phyloP scores from a whole-genome alignment of 257 asterid genomes.

The Fraxinus cuspidata region DNA sequence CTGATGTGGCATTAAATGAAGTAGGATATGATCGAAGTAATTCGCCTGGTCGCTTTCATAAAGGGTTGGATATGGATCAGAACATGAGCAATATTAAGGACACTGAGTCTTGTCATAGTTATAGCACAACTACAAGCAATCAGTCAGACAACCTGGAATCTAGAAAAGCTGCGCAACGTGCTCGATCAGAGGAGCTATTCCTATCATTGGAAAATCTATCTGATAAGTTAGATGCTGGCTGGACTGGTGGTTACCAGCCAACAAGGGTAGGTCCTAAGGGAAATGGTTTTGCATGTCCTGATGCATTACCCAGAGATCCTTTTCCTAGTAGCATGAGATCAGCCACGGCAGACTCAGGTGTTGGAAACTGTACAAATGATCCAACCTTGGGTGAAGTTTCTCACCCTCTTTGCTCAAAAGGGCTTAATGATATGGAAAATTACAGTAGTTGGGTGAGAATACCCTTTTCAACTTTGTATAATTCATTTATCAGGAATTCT shows the following conservation, averaged over 20 bases:
- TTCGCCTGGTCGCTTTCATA: constrained; percentile 39
- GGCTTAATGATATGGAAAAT: constrained; percentile 40
- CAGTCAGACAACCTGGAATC: constrained; percentile 33
- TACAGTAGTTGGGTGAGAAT: constrained; percentile 50
- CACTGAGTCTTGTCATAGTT: constrained; percentile 28
- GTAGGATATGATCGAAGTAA: constrained; percentile 33
- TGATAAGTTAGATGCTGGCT: constrained; percentile 59
- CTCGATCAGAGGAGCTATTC: constrained; percentile 62
- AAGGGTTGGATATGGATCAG: constrained; percentile 33
- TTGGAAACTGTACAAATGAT: constrained; percentile 29
- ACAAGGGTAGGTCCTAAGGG: constrained; percentile 24
- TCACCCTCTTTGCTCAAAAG: constrained; percentile 29
- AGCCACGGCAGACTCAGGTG: constrained; percentile 26
- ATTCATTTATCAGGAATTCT: constrained; percentile 40
- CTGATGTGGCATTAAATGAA: constrained; percentile 36
- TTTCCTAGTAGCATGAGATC: constrained; percentile 28
- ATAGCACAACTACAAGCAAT: constrained; percentile 34
- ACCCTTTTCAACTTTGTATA: constrained; percentile 42
- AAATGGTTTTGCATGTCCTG: constrained; percentile 31
- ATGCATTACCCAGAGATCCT: constrained; percentile 25
- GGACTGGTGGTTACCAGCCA: constrained; percentile 57
- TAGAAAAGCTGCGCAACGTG: constrained; percentile 50
- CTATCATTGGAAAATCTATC: constrained; percentile 51
- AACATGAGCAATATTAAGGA: constrained; percentile 37
- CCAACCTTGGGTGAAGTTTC: constrained; percentile 27